Evolutionary conservation across 257 asterid genomes (phyloP).

Genomic region (Nicotiana undulata): DNA sequence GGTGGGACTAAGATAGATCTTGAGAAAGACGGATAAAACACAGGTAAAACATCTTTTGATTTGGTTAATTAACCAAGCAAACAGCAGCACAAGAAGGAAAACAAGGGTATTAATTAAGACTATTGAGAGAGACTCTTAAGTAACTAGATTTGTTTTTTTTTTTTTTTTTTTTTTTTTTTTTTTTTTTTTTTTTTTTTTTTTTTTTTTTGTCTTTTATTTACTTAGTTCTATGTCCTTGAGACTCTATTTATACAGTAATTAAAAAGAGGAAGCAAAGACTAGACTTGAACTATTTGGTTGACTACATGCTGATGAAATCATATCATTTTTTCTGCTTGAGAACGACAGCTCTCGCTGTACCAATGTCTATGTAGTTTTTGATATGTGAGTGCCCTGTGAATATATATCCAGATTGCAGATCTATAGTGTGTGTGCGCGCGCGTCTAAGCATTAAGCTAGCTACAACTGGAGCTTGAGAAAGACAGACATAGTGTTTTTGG

Average conservation of each 20-base stretch:
- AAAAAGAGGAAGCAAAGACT: neutral
- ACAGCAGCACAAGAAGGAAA: neutral
- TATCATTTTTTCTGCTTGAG: neutral
- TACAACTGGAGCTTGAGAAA: neutral
- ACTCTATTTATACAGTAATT: neutral
- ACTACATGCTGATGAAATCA: neutral
- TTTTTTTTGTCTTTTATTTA: too few species aligned
- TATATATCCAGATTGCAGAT: neutral
- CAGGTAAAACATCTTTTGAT: neutral
- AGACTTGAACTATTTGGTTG: neutral
- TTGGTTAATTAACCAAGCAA: neutral
- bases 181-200: too few species aligned
- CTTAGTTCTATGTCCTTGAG: neutral
- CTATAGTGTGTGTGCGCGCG: neutral
- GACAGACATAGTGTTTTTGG: neutral
- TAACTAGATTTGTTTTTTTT: too few species aligned
- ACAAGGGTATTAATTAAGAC: neutral
- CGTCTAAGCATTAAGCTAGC: neutral
- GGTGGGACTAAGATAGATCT: conserved; percentile 1
- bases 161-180: too few species aligned
- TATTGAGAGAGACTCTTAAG: neutral
- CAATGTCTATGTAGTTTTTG: neutral
- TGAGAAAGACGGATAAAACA: conserved; percentile 11
- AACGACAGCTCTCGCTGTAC: neutral
- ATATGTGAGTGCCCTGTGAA: neutral